Evolutionary conservation across 2,329 filamentous ascomycete species (phyloP).

Genomic region (Cladophialophora yegresii): DNA sequence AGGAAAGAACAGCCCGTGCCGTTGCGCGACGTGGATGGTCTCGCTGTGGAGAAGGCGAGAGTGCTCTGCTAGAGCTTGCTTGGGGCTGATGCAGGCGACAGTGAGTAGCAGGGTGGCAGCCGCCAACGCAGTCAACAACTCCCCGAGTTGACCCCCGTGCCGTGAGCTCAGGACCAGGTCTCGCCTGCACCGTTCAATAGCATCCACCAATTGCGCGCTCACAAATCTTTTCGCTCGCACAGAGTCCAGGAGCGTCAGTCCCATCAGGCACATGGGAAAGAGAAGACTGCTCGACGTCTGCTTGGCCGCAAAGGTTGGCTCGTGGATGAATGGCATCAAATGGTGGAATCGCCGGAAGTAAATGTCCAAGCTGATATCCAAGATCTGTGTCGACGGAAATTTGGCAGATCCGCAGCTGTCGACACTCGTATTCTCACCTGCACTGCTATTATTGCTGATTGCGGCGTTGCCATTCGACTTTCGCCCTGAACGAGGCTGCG

Average conservation of each 20-base stretch:
- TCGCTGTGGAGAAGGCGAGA: slow-evolving; percentile 11
- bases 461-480: not conserved
- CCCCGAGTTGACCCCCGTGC: not conserved
- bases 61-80: slow-evolving; percentile 9
- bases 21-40: slow-evolving; percentile 9
- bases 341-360: slow-evolving; percentile 19
- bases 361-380: slow-evolving; percentile 21
- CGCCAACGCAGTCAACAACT: slow-evolving; percentile 8
- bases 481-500: not conserved
- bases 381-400: slow-evolving; percentile 16
- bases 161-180: slow-evolving; percentile 14
- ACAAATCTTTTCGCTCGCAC: slow-evolving; percentile 15
- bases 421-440: not conserved
- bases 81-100: slow-evolving; percentile 5
- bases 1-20: slow-evolving; percentile 7
- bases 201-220: slow-evolving; percentile 1
- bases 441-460: not conserved
- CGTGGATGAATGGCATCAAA: slow-evolving; percentile 19
- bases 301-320: slow-evolving; percentile 10
- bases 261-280: slow-evolving; percentile 19
- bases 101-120: slow-evolving; percentile 1
- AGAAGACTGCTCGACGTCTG: slow-evolving; percentile 13
- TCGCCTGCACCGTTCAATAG: slow-evolving; percentile 14
- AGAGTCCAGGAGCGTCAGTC: slow-evolving; percentile 10
- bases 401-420: not conserved